Evolutionary conservation across 31 red algal genomes (phyloP).

Genomic region (Asparagopsis taxiformis): DNA sequence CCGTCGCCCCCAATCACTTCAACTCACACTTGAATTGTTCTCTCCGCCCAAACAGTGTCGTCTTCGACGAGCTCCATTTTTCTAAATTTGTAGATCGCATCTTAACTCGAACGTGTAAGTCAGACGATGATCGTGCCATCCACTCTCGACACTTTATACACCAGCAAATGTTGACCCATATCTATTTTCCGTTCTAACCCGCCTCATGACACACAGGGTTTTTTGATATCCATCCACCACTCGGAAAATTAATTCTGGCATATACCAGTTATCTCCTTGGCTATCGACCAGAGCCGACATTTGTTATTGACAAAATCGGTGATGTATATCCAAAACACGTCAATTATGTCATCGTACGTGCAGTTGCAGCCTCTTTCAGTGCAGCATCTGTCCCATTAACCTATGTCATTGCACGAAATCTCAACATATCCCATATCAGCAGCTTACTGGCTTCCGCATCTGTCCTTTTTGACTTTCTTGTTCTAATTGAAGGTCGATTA

Average conservation of each 20-base stretch:
- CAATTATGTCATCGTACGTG: conserved; percentile 65
- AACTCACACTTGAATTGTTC: not conserved
- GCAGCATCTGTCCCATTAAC: conserved; percentile 70
- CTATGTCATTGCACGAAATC: conserved; percentile 66
- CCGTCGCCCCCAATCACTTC: not conserved
- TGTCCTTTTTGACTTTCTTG: conserved; percentile 69
- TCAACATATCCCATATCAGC: conserved; percentile 46
- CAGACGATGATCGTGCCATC: not conserved
- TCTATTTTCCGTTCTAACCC: too few species aligned
- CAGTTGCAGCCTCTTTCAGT: conserved; percentile 83
- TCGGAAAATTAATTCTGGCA: conserved; percentile 86
- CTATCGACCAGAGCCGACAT: conserved; percentile 62
- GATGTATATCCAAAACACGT: conserved; percentile 50
- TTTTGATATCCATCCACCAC: conserved; percentile 96
- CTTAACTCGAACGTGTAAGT: conserved; percentile 58
- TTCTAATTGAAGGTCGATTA: conserved; percentile 82
- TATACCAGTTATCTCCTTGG: conserved; percentile 51
- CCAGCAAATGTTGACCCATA: too few species aligned
- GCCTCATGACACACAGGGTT: too few species aligned
- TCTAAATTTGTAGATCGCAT: conserved; percentile 77
- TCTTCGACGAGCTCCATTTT: conserved; percentile 91
- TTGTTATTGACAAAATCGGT: conserved; percentile 78
- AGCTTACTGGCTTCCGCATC: conserved; percentile 57
- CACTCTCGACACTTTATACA: too few species aligned
- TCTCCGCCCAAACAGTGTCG: conserved; percentile 1